Conservation (phyloP, 2,329 filamentous ascomycete species). For the Fusarium beomiforme region DNA sequence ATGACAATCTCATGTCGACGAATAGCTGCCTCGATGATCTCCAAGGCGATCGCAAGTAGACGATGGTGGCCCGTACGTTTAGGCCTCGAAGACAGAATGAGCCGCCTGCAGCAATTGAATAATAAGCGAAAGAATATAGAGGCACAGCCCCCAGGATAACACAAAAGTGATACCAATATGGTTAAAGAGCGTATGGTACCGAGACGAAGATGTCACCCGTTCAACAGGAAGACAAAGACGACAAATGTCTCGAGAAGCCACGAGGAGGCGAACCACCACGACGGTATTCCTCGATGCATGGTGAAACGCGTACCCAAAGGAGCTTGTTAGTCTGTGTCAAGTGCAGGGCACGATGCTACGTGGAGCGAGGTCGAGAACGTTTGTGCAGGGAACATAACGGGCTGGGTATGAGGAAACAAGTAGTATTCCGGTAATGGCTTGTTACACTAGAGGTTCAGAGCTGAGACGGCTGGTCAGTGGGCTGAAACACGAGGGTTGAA, state of each 20-base stretch:
- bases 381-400: conserved; percentile 9
- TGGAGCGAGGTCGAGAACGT: conserved; percentile 21
- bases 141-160: conserved; percentile 20
- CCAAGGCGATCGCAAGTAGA: background rate
- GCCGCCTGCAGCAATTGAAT: conserved; percentile 6
- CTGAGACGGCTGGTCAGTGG: conserved; percentile 34
- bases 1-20: conserved; percentile 43
- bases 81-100: conserved; percentile 17
- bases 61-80: conserved; percentile 21
- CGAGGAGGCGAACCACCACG: conserved; percentile 4
- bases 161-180: conserved; percentile 27
- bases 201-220: conserved; percentile 16
- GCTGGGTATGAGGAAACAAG: conserved; percentile 14
- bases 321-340: conserved; percentile 19
- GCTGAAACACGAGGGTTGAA: conserved; percentile 40
- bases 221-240: conserved; percentile 22
- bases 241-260: conserved; percentile 14
- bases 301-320: conserved; percentile 23
- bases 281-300: conserved; percentile 12
- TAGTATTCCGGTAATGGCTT: conserved; percentile 11
- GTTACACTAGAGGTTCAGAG: conserved; percentile 20
- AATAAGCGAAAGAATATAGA: conserved; percentile 22
- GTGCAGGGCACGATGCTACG: conserved; percentile 22
- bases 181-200: conserved; percentile 23
- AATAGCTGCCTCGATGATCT: background rate